Evolutionary conservation across 371 early-diverging fungal species (phyloP).

Genomic region (Mortierella sp.): DNA sequence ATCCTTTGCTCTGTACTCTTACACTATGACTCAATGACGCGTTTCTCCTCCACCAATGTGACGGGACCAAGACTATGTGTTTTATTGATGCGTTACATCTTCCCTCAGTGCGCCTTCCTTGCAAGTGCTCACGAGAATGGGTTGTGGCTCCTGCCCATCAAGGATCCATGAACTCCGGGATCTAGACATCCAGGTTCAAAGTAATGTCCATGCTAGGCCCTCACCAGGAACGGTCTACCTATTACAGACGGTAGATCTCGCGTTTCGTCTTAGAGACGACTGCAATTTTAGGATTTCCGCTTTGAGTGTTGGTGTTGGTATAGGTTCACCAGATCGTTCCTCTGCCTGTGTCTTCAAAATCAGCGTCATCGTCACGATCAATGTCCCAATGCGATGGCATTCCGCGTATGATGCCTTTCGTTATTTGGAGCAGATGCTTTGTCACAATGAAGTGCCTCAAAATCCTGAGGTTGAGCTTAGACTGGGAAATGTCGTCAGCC

Average conservation of each 20-base stretch:
- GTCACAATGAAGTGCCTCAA: constrained; percentile 20
- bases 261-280: constrained; percentile 7
- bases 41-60: no score
- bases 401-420: constrained; percentile 19
- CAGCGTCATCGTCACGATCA: constrained; percentile 10
- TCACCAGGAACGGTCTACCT: constrained; percentile 2
- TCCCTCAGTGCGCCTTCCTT: no score
- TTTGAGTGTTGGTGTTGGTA: constrained; percentile 9
- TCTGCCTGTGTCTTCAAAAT: constrained; percentile 4
- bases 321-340: background rate
- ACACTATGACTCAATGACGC: no score
- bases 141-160: no score
- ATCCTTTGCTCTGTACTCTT: no score
- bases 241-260: constrained; percentile 4
- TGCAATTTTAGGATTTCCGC: constrained; percentile 16
- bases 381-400: constrained; percentile 9
- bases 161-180: no score
- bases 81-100: no score
- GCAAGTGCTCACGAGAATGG: no score
- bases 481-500: constrained; percentile 13
- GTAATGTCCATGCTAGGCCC: no score
- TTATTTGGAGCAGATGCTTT: constrained; percentile 3
- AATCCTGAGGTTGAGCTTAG: constrained; percentile 19
- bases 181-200: no score
- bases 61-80: no score